A percentile compares a stretch with the other conserved stretches of the same genome.
These are phyloP conservation scores for Fistulifera pelliculosa DNA, from an alignment of 108 stramenopile species.

Conservation along the genomic window DNA sequence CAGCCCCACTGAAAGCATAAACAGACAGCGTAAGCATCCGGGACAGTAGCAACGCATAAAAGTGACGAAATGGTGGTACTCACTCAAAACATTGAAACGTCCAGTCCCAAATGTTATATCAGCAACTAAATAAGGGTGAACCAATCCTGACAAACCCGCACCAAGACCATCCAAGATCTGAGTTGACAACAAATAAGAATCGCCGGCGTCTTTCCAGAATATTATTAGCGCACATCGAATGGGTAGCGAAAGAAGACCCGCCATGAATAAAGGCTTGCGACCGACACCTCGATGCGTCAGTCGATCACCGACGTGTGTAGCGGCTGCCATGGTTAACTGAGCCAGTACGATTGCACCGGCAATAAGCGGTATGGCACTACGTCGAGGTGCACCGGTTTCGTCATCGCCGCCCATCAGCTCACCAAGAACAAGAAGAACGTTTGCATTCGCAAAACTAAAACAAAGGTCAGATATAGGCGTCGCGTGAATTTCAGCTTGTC, in stretches of 20 bases:
- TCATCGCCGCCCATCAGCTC: conserved; percentile 80
- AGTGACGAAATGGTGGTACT: conserved; percentile 10
- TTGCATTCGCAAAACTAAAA: conserved; percentile 74
- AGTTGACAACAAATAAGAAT: conserved; percentile 60
- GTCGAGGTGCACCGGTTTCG: conserved; percentile 56
- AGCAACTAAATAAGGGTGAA: conserved; percentile 79
- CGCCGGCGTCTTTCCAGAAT: conserved; percentile 72
- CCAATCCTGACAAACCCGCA: conserved; percentile 69
- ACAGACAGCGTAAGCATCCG: conserved; percentile 4
- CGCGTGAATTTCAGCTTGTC: background rate
- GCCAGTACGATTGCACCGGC: conserved; percentile 81
- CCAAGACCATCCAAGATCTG: conserved; percentile 83
- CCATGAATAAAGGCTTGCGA: conserved; percentile 70
- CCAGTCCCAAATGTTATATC: conserved; percentile 85
- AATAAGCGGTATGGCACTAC: conserved; percentile 72
- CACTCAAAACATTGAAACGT: conserved; percentile 78
- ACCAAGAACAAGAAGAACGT: conserved; percentile 77
- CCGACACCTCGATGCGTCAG: conserved; percentile 58
- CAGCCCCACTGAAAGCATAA: conserved; percentile 33
- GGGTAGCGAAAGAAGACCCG: conserved; percentile 61
- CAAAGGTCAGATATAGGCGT: background rate
- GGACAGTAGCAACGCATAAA: background rate
- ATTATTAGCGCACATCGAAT: conserved; percentile 79
- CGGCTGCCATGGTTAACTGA: conserved; percentile 69
- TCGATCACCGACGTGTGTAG: conserved; percentile 53